Base-by-base conservation (phyloP, 805 yeast genomes). In the Yamadazyma sp. region DNA sequence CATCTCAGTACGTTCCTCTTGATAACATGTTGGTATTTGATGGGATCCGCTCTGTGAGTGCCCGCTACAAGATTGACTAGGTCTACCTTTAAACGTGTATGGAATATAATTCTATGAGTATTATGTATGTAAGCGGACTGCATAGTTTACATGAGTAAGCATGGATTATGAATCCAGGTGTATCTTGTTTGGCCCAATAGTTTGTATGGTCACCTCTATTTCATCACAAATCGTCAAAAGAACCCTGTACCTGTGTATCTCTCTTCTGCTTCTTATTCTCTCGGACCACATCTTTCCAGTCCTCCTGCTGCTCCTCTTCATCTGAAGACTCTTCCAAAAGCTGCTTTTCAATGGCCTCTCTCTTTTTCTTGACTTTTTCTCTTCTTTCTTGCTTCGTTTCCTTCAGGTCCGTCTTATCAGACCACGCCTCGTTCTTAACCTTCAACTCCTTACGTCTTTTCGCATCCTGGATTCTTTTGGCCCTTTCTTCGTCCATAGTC, bases 251-350 rank as follows among this genome's bases (percentile, higher is more conserved):
- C 6, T 57, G 66, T n/a, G 46, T 24, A 10, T 42, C 46, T 15
- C 58, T 60, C 57, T 79, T 82, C 46, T 69, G 69, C 59, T 71
- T 78, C 55, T 87, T 90, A 44, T 72, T 79, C 32, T 75, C 74
- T 45, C 77, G 64, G 1, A 91, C 83, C 16, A 82, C 52, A 20
- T 84, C 90, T 61, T 93, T 93, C 99, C 98, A 93, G 61, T 93
- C 98, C 28, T 67, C 74, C 36, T 71, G 75, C 2, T 62, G 61
- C 35, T 74, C 82, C 11, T 69, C 73, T 17, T 63, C 70, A 4
- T 59, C 67, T 7, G 71, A 68, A 12, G 70, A 63, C 22, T 70
- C 76, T 37, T 67, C 71, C 54, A 60, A 53, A 11, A 75, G 49
- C 42, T 69, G 66, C 41, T 71, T 73, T 41, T 81, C 84, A n/a